Evolutionary conservation across 2,329 filamentous ascomycete genomes (phyloP).

Genomic region (Cladobotryum protrusum): DNA sequence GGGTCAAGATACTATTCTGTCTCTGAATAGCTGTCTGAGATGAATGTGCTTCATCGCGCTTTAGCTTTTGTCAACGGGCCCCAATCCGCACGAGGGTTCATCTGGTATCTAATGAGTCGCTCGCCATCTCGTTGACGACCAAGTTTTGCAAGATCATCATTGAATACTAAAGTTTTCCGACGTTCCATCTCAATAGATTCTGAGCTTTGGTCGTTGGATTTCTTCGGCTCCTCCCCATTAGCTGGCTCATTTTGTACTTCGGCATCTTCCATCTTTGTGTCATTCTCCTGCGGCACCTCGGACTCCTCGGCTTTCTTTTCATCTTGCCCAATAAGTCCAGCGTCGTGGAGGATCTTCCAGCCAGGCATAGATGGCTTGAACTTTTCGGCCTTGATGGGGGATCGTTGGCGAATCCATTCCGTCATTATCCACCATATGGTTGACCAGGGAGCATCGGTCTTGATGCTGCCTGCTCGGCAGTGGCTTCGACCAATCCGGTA

Average conservation of each 20-base stretch:
- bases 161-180: slow-evolving; percentile 61
- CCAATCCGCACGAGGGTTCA: slow-evolving; percentile 90
- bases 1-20: too few species aligned
- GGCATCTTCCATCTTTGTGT: slow-evolving; percentile 36
- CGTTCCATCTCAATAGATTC: slow-evolving; percentile 31
- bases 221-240: slow-evolving; percentile 15
- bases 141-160: slow-evolving; percentile 69
- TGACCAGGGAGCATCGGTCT: slow-evolving; percentile 87
- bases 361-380: slow-evolving; percentile 66
- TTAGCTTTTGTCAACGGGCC: slow-evolving; percentile 66
- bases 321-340: slow-evolving; percentile 31
- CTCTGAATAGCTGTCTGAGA: not conserved
- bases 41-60: slow-evolving; percentile 48
- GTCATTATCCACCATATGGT: slow-evolving; percentile 90
- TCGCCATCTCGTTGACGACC: slow-evolving; percentile 63
- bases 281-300: slow-evolving; percentile 15
- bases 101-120: slow-evolving; percentile 78
- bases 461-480: slow-evolving; percentile 81
- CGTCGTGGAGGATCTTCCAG: slow-evolving; percentile 55
- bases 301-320: slow-evolving; percentile 25
- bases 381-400: slow-evolving; percentile 66
- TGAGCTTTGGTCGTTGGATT: slow-evolving; percentile 16
- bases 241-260: slow-evolving; percentile 16
- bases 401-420: slow-evolving; percentile 79
- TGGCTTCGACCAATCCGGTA: slow-evolving; percentile 83